Conservation (phyloP, 2,329 filamentous ascomycete genomes). For the Ascocoryne sarcoides region DNA sequence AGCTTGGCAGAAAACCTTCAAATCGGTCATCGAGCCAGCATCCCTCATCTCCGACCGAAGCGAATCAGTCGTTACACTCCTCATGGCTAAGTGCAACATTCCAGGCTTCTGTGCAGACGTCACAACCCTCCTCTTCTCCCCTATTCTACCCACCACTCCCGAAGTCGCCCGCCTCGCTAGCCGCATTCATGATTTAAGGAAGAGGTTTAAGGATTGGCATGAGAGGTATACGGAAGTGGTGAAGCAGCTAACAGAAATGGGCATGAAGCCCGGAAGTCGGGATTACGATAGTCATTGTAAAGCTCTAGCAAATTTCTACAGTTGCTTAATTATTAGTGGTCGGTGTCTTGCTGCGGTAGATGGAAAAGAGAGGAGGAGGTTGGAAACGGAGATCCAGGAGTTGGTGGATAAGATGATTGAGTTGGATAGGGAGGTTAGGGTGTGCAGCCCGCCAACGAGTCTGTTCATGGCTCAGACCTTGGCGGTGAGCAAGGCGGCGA, state of each 20-base stretch:
- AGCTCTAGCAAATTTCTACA: conserved; percentile 18
- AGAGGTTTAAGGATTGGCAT: conserved; percentile 14
- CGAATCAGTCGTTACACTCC: conserved; percentile 16
- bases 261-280: conserved; percentile 9
- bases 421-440: conserved; percentile 20
- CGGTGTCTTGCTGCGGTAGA: conserved; percentile 17
- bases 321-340: conserved; percentile 23
- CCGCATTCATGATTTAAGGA: conserved; percentile 8
- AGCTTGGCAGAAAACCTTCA: conserved; percentile 17
- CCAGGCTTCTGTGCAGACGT: conserved; percentile 27
- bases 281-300: conserved; percentile 18
- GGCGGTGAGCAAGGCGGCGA: conserved; percentile 2
- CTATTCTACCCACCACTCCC: background rate
- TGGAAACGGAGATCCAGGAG: conserved; percentile 25
- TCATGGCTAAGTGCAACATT: conserved; percentile 20
- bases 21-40: conserved; percentile 14
- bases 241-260: conserved; percentile 1
- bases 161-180: conserved; percentile 4
- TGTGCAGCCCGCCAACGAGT: conserved; percentile 2
- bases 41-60: conserved; percentile 17
- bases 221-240: conserved; percentile 5
- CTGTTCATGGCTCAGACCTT: conserved; percentile 11
- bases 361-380: conserved; percentile 8
- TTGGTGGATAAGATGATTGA: conserved; percentile 25
- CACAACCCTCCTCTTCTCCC: conserved; percentile 12